These are phyloP conservation scores for Zasmidium citrigriseum DNA, from an alignment of 2,329 filamentous ascomycete species.

Conservation along the genomic window DNA sequence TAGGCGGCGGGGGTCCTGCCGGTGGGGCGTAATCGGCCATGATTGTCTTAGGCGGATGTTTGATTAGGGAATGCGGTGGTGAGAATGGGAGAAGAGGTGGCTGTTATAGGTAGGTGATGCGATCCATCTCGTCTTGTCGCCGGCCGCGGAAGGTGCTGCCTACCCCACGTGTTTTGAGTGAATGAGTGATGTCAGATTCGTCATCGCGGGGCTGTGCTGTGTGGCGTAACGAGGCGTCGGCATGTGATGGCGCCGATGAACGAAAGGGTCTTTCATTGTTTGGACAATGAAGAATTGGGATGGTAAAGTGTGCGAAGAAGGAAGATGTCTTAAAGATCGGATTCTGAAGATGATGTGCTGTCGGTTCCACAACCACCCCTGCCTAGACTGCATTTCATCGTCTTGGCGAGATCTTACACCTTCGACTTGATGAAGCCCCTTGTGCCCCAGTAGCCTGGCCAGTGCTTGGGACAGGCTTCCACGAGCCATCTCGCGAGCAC, in stretches of 20 bases:
- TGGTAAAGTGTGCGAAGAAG: no score
- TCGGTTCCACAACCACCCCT: no score
- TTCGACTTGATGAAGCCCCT: conserved; percentile 18
- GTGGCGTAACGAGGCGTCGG: neutral
- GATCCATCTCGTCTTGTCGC: no score
- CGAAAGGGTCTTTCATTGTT: neutral
- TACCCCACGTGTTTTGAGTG: neutral
- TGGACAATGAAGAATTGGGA: no score
- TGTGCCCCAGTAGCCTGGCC: conserved; percentile 23
- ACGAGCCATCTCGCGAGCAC: conserved; percentile 29
- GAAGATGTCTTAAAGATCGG: no score
- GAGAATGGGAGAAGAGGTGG: neutral
- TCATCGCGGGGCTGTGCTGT: neutral
- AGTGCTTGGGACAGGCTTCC: conserved; percentile 19
- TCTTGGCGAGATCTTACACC: conserved; percentile 5
- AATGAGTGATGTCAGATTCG: neutral
- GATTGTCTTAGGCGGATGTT: conserved; percentile 2
- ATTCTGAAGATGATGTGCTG: no score
- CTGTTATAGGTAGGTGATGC: neutral
- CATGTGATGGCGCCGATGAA: neutral
- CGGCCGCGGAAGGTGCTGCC: no score
- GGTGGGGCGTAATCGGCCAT: conserved; percentile 39
- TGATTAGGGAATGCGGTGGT: neutral
- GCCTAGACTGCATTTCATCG: no score
- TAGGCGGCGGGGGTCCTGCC: conserved; percentile 30